Conservation (phyloP, 805 yeast species). For the Candida saitoana region DNA sequence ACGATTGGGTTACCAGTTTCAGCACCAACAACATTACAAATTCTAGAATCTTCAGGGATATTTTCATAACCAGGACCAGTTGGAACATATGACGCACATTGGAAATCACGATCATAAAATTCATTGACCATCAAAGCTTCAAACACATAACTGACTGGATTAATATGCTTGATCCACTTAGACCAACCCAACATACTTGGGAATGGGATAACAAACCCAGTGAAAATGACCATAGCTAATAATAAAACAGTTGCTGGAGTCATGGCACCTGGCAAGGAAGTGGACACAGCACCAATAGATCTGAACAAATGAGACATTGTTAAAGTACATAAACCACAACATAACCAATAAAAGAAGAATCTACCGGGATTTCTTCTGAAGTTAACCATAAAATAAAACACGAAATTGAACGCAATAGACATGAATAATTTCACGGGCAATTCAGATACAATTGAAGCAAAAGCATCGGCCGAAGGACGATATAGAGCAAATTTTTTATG, state of each 20-base stretch:
- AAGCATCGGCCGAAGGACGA: slow-evolving; percentile 69
- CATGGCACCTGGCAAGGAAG: slow-evolving; percentile 39
- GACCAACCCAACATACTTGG: slow-evolving; percentile 62
- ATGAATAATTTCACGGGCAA: slow-evolving; percentile 53
- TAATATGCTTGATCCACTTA: slow-evolving; percentile 44
- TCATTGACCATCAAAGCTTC: slow-evolving; percentile 66
- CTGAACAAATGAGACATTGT: slow-evolving; percentile 41
- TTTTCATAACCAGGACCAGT: slow-evolving; percentile 50
- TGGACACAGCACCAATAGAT: slow-evolving; percentile 40
- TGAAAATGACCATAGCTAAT: slow-evolving; percentile 53
- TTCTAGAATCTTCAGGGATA: slow-evolving; percentile 33
- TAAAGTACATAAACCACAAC: slow-evolving; percentile 27
- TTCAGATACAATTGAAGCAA: slow-evolving; percentile 57
- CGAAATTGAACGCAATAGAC: slow-evolving; percentile 28
- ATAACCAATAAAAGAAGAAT: slow-evolving; percentile 36
- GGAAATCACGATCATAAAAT: slow-evolving; percentile 52
- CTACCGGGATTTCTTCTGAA: slow-evolving; percentile 34
- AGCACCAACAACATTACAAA: slow-evolving; percentile 63
- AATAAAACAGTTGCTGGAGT: slow-evolving; percentile 44
- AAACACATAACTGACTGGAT: slow-evolving; percentile 40
- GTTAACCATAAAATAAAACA: slow-evolving; percentile 48
- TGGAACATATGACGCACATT: slow-evolving; percentile 58
- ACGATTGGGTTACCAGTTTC: slow-evolving; percentile 50
- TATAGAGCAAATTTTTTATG: slow-evolving; percentile 71
- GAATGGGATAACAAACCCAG: slow-evolving; percentile 43